These are phyloP conservation scores for Entelexis paramagnoliae DNA, from an alignment of 1,139 yeast genomes.

Conservation along the genomic window DNA sequence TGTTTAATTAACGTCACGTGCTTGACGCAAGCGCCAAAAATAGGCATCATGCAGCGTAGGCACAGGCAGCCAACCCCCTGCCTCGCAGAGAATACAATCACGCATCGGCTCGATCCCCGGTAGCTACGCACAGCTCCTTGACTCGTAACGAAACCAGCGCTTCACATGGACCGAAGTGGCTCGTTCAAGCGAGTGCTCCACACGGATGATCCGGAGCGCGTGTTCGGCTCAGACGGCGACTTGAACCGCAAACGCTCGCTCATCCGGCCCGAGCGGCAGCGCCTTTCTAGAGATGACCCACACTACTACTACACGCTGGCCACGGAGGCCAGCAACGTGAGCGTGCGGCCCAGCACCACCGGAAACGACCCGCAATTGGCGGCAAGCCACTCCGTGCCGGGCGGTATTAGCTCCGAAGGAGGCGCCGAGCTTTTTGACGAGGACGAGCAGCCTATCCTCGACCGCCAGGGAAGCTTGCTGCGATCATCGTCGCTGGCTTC, in stretches of 20 bases:
- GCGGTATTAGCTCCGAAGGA: not conserved
- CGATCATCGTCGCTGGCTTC: not conserved
- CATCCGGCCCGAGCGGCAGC: constrained; percentile 69
- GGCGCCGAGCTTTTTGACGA: not conserved
- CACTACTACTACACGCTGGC: constrained; percentile 67
- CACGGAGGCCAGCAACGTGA: constrained; percentile 54
- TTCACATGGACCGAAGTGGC: constrained; percentile 20
- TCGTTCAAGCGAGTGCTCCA: constrained; percentile 14
- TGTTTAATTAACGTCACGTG: constrained; percentile 7
- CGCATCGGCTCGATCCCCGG: not conserved
- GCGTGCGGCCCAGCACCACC: constrained; percentile 58
- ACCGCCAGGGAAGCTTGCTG: not conserved
- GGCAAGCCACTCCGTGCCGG: constrained; percentile 7
- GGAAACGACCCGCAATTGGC: constrained; percentile 55
- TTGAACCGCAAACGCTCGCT: constrained; percentile 50
- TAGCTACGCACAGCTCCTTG: not conserved
- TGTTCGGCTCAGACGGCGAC: constrained; percentile 13
- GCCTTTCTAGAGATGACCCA: constrained; percentile 59
- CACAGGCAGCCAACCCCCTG: constrained; percentile 5
- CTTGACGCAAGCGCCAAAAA: not conserved
- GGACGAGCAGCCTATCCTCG: constrained; percentile 9
- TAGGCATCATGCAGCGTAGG: constrained; percentile 1
- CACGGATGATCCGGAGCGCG: constrained; percentile 12
- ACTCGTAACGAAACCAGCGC: not conserved
- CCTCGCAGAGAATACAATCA: not conserved